A percentile compares a stretch with the other conserved stretches of the same genome.
These are phyloP conservation scores for Ajuga chamaepitys DNA, from an alignment of 257 asterid species.

Conservation along the genomic window DNA sequence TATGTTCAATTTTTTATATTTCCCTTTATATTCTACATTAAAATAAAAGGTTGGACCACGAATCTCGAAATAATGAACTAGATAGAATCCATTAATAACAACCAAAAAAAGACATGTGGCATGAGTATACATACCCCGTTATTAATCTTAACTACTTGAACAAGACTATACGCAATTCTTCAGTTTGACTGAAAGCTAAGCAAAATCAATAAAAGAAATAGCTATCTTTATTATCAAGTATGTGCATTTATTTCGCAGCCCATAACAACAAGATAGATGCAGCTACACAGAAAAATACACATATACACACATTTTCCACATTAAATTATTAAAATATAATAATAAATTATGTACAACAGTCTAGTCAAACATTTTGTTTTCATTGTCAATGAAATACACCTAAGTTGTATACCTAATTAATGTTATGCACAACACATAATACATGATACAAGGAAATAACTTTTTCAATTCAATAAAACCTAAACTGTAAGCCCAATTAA, in stretches of 20 bases:
- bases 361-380: conserved; percentile 23
- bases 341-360: neutral
- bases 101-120: no score
- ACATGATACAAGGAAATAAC: no score
- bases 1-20: no score
- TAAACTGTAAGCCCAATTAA: conserved; percentile 6
- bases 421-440: no score
- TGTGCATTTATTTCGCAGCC: conserved; percentile 6
- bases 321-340: no score
- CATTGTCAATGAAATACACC: neutral
- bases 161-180: neutral
- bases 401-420: neutral
- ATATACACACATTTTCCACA: neutral
- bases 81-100: no score
- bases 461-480: no score
- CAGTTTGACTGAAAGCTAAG: neutral
- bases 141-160: neutral
- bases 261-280: neutral
- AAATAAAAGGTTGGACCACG: no score
- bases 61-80: no score
- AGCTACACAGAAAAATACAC: no score
- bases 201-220: neutral
- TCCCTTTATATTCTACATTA: no score
- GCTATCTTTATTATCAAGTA: neutral
- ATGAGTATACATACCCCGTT: no score